phyloP scores from a whole-genome alignment of 441 rosid genomes.

The Populus tomentosa region DNA sequence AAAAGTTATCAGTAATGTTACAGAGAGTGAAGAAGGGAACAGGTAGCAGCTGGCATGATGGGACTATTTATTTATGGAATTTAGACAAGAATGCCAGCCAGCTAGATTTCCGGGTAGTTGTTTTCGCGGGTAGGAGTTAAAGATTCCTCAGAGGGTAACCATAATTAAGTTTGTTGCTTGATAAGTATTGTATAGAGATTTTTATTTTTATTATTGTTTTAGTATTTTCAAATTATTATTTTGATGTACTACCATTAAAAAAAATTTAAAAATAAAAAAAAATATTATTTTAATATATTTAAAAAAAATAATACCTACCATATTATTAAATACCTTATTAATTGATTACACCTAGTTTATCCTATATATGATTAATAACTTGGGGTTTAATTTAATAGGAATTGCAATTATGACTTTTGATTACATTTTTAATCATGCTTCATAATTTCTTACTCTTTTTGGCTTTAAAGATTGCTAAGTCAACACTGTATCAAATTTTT shows the following conservation, averaged over 20 bases:
- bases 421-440: background rate
- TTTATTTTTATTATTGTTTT: too few species aligned
- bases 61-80: constrained; percentile 13
- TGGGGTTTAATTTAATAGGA: background rate
- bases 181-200: too few species aligned
- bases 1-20: too few species aligned
- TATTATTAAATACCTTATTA: too few species aligned
- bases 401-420: background rate
- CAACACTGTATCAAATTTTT: too few species aligned
- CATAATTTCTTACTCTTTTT: background rate
- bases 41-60: constrained; percentile 31
- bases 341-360: background rate
- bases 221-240: background rate
- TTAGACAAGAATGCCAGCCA: background rate
- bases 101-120: background rate
- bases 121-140: background rate
- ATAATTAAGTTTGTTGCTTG: background rate
- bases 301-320: too few species aligned
- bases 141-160: background rate
- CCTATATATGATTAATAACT: background rate
- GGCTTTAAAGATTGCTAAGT: background rate
- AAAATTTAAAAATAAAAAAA: too few species aligned
- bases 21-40: background rate
- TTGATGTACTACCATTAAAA: too few species aligned
- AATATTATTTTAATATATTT: too few species aligned